Evolutionary conservation across 768 basidiomycete species (phyloP).

Genomic region (Lentinula lateritia): DNA sequence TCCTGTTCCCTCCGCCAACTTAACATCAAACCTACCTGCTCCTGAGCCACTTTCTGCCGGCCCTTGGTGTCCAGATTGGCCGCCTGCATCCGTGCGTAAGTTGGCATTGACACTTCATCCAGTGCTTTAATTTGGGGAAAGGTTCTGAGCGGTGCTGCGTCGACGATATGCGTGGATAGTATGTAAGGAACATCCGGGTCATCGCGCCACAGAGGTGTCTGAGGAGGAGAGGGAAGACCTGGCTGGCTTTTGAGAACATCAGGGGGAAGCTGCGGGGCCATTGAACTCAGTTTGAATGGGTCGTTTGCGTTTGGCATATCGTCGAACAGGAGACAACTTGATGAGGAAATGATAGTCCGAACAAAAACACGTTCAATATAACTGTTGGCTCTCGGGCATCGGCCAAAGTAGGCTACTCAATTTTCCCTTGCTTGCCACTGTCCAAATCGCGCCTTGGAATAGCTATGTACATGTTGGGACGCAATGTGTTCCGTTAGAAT

Average conservation of each 20-base stretch:
- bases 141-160: constrained; percentile 44
- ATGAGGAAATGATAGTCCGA: neutral
- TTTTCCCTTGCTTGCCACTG: too few relatives aligned
- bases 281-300: neutral
- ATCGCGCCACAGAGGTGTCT: constrained; percentile 4
- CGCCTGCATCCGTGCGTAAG: constrained; percentile 1
- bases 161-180: constrained; percentile 49
- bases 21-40: constrained; percentile 20
- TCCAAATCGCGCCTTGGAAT: too few relatives aligned
- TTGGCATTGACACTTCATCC: constrained; percentile 22
- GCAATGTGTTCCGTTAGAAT: too few relatives aligned
- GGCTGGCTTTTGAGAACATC: neutral
- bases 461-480: too few relatives aligned
- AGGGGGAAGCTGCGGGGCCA: neutral
- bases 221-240: neutral
- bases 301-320: neutral
- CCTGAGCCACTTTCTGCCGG: constrained; percentile 14
- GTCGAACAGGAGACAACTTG: neutral
- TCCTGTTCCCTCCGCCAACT: constrained; percentile 24
- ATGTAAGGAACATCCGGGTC: constrained; percentile 20
- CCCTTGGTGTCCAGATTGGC: constrained; percentile 31
- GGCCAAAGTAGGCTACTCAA: neutral
- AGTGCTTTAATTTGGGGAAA: constrained; percentile 26
- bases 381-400: neutral
- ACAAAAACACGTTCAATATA: neutral